Base-by-base conservation (phyloP, 192 early-diverging fungal genomes). In the Chytriomyces sp. region DNA sequence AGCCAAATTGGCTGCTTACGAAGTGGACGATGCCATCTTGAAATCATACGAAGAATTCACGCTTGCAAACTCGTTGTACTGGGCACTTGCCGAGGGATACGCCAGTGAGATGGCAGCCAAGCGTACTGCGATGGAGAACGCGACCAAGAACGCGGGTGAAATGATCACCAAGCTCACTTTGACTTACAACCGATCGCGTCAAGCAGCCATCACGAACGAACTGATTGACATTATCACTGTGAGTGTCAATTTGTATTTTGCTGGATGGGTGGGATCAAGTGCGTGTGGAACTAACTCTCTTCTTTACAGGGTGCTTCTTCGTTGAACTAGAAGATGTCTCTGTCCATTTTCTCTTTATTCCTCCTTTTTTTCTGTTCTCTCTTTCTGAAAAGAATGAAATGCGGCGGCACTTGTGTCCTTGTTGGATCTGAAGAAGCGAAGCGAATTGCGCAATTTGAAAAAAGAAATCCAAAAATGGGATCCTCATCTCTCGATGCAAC, bases 111-210 rank as follows among this genome's bases (percentile, higher is more conserved):
- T 97, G 92, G 91, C 93, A 68, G 94, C 97, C 74, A 95, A 94
- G 91, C 92, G 96, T 76, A 92, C 93, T 78, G 97, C 97, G 77
- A 99, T 98, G 97, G 97, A 99, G 90, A 99, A 99, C 85, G 96
- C 97, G 48, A 98, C 96, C 85, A 96, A 98, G 91, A 99, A 99
- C 87, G 97, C 96, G 69, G 93, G 92, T 18, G 96, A 99, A 75
- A 97, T 99, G 91, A 95, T 99, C 89, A 87, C 92, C 83, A 96
- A 93, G 82, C 88, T 99, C 64, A 97, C 96, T 64, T 88, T 99
- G 82, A 92, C 91, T 77, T 99, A 94, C 92, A 97, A 99, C 91
- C 93, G 96, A 78, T 92, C 93, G 81, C 95, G 96, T 86, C 97
- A 99, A 85, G 96, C 97, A 68, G 89, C 91, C 77, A 99, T 99